phyloP scores from a whole-genome alignment of 2,329 filamentous ascomycete species.

The Aspergillaceae sp. region DNA sequence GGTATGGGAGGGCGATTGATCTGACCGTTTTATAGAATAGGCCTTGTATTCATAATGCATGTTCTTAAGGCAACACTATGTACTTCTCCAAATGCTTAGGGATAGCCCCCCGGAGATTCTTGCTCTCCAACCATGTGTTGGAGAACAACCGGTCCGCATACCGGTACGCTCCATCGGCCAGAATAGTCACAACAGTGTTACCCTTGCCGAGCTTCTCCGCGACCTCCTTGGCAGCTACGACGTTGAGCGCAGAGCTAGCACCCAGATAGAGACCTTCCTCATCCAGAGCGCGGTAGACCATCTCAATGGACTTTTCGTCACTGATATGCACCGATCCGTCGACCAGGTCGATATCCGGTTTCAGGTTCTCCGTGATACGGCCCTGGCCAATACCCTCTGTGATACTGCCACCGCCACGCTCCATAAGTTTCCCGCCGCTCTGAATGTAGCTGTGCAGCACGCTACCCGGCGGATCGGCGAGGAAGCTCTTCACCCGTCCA shows the following conservation, averaged over 20 bases:
- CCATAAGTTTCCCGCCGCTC: constrained; percentile 73
- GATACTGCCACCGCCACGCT: constrained; percentile 77
- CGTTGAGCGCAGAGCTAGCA: constrained; percentile 87
- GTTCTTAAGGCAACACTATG: constrained; percentile 68
- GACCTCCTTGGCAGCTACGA: constrained; percentile 89
- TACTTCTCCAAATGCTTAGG: constrained; percentile 85
- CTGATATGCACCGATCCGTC: constrained; percentile 78
- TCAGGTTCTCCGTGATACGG: constrained; percentile 87
- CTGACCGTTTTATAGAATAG: constrained; percentile 33
- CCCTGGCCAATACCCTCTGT: constrained; percentile 98
- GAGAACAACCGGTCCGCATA: constrained; percentile 94
- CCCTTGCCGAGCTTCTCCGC: constrained; percentile 83
- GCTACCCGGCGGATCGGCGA: constrained; percentile 88
- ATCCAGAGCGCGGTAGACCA: constrained; percentile 94
- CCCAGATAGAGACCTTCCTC: constrained; percentile 94
- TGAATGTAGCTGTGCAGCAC: constrained; percentile 88
- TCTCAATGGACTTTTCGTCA: constrained; percentile 92
- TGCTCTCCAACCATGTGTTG: constrained; percentile 77
- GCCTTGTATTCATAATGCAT: constrained; percentile 3
- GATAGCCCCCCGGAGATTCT: constrained; percentile 72
- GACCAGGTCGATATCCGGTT: constrained; percentile 71
- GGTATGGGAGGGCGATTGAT: constrained; percentile 47
- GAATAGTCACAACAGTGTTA: constrained; percentile 82
- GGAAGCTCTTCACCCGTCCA: constrained; percentile 73
- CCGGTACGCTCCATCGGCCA: constrained; percentile 94